Evolutionary conservation across 805 yeast species (phyloP), one percentile per base, ranked within the genome.

Genomic region (Kluyveromyces dobzhanskii): DNA sequence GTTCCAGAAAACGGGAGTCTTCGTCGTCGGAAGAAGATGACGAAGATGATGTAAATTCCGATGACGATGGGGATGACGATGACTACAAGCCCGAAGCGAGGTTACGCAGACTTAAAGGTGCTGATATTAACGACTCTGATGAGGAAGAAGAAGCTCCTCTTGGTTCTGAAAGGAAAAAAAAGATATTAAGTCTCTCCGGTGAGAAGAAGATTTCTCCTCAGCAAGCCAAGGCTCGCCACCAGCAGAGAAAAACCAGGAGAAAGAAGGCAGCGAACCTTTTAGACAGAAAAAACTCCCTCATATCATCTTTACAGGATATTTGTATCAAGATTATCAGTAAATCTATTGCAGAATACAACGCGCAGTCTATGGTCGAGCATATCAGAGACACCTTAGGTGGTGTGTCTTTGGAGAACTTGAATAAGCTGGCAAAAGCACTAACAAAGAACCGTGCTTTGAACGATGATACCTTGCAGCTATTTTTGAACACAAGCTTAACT

Each of bases 191-290:
- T 17, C 14, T 26, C 23, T 26, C 30, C 7, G 19, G 21, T 24
- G 61, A 55, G 50, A 59, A 65, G 50, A 76, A 70, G 59, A 66
- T 55, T 46, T 59, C 64, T 42, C 61, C 64, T 41, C 64, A 69
- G 37, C 68, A 46, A 66, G 67, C 45, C 27, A 39, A 32, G 25
- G 75, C 71, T 49, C 80, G 78, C 58, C 53, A 78, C 17, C 71
- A 73, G 38, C 85, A 84, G 13, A 68, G 92, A 38, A 82, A 82
- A 55, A 74, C 75, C 49, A 73, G 94, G 42, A 84, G 83, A 64
- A 78, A 76, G 62, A 65, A 81, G 34, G 96, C 97, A 1, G 83
- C 80, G 40, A 94, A 95, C 3, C 67, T 92, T 32, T 65, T 92
- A 37, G 88, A 92, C 51, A 73, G 78, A 51, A 72, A 76, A 41